phyloP scores from a whole-genome alignment of 2,329 filamentous ascomycete genomes.

The Claviceps sp. region DNA sequence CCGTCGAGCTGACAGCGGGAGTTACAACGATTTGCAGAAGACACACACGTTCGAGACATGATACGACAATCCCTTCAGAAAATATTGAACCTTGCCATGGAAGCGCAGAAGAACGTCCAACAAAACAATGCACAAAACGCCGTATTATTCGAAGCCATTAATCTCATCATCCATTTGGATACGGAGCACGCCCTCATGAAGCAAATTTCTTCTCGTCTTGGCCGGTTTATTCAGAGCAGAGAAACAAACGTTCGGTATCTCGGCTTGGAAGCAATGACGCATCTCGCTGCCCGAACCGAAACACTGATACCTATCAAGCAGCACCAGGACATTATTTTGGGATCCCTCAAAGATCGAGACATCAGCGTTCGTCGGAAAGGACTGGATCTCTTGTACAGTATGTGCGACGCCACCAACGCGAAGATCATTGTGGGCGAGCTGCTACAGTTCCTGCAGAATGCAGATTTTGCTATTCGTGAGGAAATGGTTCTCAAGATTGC shows the following conservation, averaged over 20 bases:
- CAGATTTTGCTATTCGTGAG: conserved; percentile 94
- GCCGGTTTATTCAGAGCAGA: conserved; percentile 90
- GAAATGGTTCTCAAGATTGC: conserved; percentile 99
- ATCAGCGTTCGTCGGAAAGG: conserved; percentile 96
- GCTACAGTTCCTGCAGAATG: conserved; percentile 85
- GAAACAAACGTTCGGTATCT: conserved; percentile 97
- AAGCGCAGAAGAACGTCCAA: conserved; percentile 94
- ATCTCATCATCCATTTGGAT: conserved; percentile 93
- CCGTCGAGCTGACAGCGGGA: background rate
- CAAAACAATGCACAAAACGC: conserved; percentile 99
- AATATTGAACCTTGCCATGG: conserved; percentile 82
- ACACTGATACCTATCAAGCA: conserved; percentile 96
- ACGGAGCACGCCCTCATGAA: conserved; percentile 92
- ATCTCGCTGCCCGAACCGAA: conserved; percentile 85
- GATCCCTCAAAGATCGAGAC: conserved; percentile 85
- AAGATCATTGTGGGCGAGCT: conserved; percentile 88
- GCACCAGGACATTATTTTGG: conserved; percentile 91
- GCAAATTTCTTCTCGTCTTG: conserved; percentile 80
- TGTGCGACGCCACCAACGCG: conserved; percentile 95
- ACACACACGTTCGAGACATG: conserved; percentile 80
- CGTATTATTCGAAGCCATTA: conserved; percentile 95
- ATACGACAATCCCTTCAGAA: conserved; percentile 84
- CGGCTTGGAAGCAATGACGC: conserved; percentile 93
- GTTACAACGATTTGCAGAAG: conserved; percentile 42
- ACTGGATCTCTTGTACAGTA: conserved; percentile 93